phyloP scores from a whole-genome alignment of 768 basidiomycete genomes.

The Gelatoporia subvermispora region DNA sequence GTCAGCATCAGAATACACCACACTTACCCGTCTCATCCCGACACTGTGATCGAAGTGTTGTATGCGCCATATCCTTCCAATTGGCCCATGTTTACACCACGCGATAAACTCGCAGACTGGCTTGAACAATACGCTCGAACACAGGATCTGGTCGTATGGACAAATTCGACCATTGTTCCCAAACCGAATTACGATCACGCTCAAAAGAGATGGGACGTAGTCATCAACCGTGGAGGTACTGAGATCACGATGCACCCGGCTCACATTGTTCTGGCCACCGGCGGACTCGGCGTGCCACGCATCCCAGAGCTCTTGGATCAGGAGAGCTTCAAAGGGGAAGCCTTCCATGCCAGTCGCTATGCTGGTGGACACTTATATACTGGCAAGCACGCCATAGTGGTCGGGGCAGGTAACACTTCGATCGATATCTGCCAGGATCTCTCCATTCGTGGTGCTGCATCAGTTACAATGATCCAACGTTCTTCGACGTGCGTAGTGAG shows the following conservation, averaged over 20 bases:
- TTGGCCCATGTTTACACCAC: conserved; percentile 38
- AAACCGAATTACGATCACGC: conserved; percentile 30
- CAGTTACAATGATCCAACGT: conserved; percentile 40
- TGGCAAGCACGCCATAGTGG: conserved; percentile 34
- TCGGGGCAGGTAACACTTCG: conserved; percentile 37
- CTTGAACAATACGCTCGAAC: conserved; percentile 35
- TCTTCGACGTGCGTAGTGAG: conserved; percentile 32
- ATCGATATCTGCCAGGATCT: conserved; percentile 39
- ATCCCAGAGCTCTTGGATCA: conserved; percentile 25
- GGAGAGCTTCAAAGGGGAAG: conserved; percentile 27
- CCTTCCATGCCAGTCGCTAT: conserved; percentile 30
- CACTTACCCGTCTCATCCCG: neutral
- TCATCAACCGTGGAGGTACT: conserved; percentile 26
- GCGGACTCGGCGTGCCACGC: conserved; percentile 29
- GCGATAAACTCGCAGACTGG: conserved; percentile 41
- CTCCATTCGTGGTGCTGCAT: conserved; percentile 24
- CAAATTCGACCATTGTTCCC: conserved; percentile 27
- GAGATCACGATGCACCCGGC: conserved; percentile 28
- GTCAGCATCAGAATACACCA: neutral
- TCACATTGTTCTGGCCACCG: conserved; percentile 37
- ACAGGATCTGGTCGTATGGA: conserved; percentile 43
- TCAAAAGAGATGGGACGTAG: conserved; percentile 30
- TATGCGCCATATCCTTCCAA: conserved; percentile 34
- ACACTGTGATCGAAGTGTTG: conserved; percentile 24
- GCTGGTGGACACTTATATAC: conserved; percentile 22